These are phyloP conservation scores for Kodamaea suecica DNA, from an alignment of 1,139 yeast species.

Conservation along the genomic window DNA sequence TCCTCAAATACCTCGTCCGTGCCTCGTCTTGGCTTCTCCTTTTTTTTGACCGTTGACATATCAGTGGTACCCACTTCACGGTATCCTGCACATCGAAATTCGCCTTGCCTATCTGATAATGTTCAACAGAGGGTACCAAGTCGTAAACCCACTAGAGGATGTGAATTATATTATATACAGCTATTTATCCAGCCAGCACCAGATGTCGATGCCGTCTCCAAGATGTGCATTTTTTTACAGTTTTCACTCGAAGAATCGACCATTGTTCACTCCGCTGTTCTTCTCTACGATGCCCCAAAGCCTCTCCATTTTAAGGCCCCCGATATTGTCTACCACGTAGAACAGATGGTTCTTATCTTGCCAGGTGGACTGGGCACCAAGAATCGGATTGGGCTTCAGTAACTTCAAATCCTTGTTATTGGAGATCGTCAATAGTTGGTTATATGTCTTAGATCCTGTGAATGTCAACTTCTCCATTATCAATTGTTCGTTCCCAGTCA, in stretches of 20 bases:
- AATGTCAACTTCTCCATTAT: constrained; percentile 66
- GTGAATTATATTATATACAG: too few relatives aligned
- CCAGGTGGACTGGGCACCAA: constrained; percentile 63
- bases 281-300: constrained; percentile 76
- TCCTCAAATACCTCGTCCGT: too few relatives aligned
- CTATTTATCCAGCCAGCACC: too few relatives aligned
- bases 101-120: too few relatives aligned
- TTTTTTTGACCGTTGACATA: too few relatives aligned
- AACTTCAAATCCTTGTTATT: constrained; percentile 42
- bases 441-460: constrained; percentile 66
- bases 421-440: constrained; percentile 53
- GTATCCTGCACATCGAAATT: too few relatives aligned
- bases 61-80: too few relatives aligned
- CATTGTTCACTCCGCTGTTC: constrained; percentile 64
- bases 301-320: constrained; percentile 81
- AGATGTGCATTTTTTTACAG: not conserved
- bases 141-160: too few relatives aligned
- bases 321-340: constrained; percentile 69
- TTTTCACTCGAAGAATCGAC: constrained; percentile 36
- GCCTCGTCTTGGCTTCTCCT: too few relatives aligned
- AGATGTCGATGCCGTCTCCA: too few relatives aligned
- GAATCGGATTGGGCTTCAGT: constrained; percentile 23
- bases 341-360: constrained; percentile 42
- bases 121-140: too few relatives aligned
- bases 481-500: constrained; percentile 59